Base-by-base conservation (phyloP, 805 yeast species). In the Metschnikowia peoriensis region DNA sequence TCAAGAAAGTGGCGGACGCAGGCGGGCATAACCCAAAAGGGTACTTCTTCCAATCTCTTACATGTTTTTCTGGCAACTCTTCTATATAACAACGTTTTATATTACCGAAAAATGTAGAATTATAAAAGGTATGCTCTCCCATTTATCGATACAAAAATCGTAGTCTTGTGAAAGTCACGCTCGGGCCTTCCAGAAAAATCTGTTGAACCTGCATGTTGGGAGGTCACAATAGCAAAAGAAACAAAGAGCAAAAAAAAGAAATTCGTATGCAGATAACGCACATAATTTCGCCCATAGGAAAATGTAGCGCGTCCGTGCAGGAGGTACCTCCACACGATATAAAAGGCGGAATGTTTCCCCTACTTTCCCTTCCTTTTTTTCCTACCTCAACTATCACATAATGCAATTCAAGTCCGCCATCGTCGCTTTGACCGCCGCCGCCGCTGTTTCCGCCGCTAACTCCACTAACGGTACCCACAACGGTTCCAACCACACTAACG, bases 321-420 rank as follows among this genome's bases (percentile, higher is more conserved):
- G 51, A 38, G n/a, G 6, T 10, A 15, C 35, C 8, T 28, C 14
- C 35, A n/a, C 43, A 41, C 37, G 51, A 44, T 55, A 55, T 55
- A 55, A 47, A 51, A 39, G 45, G 52, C 38, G 48, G 29, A 12
- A 32, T 16, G 17, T 46, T 28, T 15, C 47, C 16, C 29, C 6
- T 1, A 12, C 6, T 32, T 15, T 14, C 38, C 10, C 11, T 7
- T 16, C 14, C 29, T 1, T 22, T 34, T 27, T 22, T 46, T 43
- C 15, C 22, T 8, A 29, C 46, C 14, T 29, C 27, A 42, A 17
- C 35, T 41, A 47, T 28, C 41, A 32, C 39, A 65, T 45, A 70
- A 72, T 72, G 77, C 76, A 72, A 70, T 69, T 72, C 69, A 62
- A 66, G 53, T 58, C 70, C 52, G 67, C 70, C 56, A 54, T 70